Evolutionary conservation across 2,329 filamentous ascomycete species (phyloP).

Genomic region (Pestalotiopsis sp.): DNA sequence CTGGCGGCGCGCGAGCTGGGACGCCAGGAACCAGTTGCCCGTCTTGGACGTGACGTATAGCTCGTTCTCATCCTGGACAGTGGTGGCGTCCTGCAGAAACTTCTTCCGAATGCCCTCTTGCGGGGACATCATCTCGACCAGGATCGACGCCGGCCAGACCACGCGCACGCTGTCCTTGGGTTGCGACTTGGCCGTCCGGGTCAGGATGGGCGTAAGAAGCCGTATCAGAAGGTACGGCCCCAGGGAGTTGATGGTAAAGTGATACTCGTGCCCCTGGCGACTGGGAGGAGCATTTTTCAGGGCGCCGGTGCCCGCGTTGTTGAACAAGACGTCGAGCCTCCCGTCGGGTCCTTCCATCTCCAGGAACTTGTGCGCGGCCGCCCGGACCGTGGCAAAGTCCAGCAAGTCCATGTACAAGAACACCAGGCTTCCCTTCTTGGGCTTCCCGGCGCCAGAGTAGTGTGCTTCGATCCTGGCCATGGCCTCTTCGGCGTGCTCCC

Average conservation of each 20-base stretch:
- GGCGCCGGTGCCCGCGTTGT: slow-evolving; percentile 25
- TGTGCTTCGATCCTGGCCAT: slow-evolving; percentile 20
- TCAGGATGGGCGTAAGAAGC: slow-evolving; percentile 21
- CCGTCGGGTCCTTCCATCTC: slow-evolving; percentile 17
- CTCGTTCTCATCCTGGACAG: slow-evolving; percentile 15
- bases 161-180: slow-evolving; percentile 21
- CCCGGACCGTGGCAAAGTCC: slow-evolving; percentile 21
- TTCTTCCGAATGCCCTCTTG: slow-evolving; percentile 19
- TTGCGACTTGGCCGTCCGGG: slow-evolving; percentile 17
- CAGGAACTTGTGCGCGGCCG: slow-evolving; percentile 17
- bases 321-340: slow-evolving; percentile 25
- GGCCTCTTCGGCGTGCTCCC: slow-evolving; percentile 21
- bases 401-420: slow-evolving; percentile 23
- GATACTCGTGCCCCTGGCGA: slow-evolving; percentile 24
- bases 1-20: slow-evolving; percentile 23
- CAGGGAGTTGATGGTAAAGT: slow-evolving; percentile 23
- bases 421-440: slow-evolving; percentile 15
- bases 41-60: slow-evolving; percentile 23
- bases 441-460: slow-evolving; percentile 9
- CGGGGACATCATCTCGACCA: slow-evolving; percentile 23
- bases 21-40: slow-evolving; percentile 25
- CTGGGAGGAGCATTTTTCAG: slow-evolving; percentile 19
- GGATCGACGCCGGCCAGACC: slow-evolving; percentile 22
- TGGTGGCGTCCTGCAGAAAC: slow-evolving; percentile 16
- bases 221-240: slow-evolving; percentile 21